Conservation (phyloP, 2,329 filamentous ascomycete genomes). For the Sclerotinia trifoliorum region DNA sequence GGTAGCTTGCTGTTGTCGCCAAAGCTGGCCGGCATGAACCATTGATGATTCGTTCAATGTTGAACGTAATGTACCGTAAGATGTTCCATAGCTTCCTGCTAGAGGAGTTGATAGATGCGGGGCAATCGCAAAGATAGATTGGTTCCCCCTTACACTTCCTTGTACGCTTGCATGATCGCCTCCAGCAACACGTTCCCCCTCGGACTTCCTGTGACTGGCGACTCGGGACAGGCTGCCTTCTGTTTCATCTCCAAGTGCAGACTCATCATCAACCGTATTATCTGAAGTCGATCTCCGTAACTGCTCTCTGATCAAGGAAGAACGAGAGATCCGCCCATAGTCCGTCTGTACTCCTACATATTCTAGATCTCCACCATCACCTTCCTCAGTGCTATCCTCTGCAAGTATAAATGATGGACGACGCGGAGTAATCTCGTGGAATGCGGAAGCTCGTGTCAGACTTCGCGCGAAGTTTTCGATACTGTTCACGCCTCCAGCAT, state of each 20-base stretch:
- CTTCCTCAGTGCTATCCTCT: constrained; percentile 44
- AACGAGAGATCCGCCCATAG: constrained; percentile 30
- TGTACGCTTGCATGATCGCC: constrained; percentile 33
- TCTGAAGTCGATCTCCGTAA: constrained; percentile 45
- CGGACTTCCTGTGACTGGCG: constrained; percentile 45
- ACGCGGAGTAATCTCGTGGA: constrained; percentile 82
- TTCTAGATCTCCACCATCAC: constrained; percentile 30
- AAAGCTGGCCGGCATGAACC: constrained; percentile 51
- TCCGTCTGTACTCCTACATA: constrained; percentile 35
- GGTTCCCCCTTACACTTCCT: constrained; percentile 41
- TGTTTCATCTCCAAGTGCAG: constrained; percentile 22
- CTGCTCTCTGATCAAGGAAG: constrained; percentile 51
- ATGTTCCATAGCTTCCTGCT: constrained; percentile 67
- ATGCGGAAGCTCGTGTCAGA: constrained; percentile 86
- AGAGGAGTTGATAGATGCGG: constrained; percentile 66
- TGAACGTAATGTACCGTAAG: constrained; percentile 54
- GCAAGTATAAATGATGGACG: constrained; percentile 70
- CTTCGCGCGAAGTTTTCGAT: constrained; percentile 90
- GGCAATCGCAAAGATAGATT: constrained; percentile 57
- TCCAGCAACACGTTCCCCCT: constrained; percentile 26
- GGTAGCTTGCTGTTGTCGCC: constrained; percentile 49
- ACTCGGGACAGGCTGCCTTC: constrained; percentile 30
- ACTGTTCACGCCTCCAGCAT: constrained; percentile 88
- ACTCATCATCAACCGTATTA: constrained; percentile 36
- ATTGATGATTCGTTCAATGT: constrained; percentile 45